A percentile compares a stretch with the other conserved stretches of the same genome.
Evolutionary conservation across 2,329 filamentous ascomycete species (phyloP).

Genomic region (Aspergillus calidoustus): DNA sequence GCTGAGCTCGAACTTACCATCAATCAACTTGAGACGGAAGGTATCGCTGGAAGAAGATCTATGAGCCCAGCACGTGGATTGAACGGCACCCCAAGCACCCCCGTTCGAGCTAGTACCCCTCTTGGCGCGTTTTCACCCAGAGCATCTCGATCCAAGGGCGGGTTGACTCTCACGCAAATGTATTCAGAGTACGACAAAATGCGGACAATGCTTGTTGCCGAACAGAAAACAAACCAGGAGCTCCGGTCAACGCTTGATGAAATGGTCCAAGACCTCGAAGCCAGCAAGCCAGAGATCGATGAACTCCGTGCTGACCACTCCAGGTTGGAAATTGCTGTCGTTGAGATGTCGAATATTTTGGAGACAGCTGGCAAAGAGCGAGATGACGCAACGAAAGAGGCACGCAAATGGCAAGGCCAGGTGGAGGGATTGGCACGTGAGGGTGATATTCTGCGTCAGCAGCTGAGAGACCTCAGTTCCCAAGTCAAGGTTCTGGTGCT

Average conservation of each 20-base stretch:
- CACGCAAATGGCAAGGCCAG: conserved; percentile 77
- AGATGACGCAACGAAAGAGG: conserved; percentile 76
- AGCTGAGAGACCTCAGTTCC: conserved; percentile 84
- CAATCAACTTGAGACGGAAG: conserved; percentile 63
- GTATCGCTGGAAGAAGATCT: conserved; percentile 49
- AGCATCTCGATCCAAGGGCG: conserved; percentile 57
- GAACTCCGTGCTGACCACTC: conserved; percentile 82
- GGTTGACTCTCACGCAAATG: conserved; percentile 65
- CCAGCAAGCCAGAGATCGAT: conserved; percentile 83
- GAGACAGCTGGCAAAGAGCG: conserved; percentile 81
- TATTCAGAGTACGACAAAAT: conserved; percentile 65
- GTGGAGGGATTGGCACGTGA: conserved; percentile 67
- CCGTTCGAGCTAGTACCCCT: conserved; percentile 56
- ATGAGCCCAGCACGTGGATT: conserved; percentile 59
- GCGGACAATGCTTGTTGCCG: conserved; percentile 71
- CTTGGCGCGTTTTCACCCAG: conserved; percentile 57
- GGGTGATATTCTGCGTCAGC: conserved; percentile 77
- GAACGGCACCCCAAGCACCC: conserved; percentile 57
- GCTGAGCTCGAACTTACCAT: conserved; percentile 68
- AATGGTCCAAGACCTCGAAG: conserved; percentile 82
- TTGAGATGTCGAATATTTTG: conserved; percentile 81
- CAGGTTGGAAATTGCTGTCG: conserved; percentile 76
- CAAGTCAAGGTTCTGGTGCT: conserved; percentile 91
- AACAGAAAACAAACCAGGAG: conserved; percentile 74
- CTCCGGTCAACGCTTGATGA: conserved; percentile 80